A percentile compares a stretch with the other conserved stretches of the same genome.
phyloP scores from a whole-genome alignment of 129 eudicot species.

The Tagetes erecta region DNA sequence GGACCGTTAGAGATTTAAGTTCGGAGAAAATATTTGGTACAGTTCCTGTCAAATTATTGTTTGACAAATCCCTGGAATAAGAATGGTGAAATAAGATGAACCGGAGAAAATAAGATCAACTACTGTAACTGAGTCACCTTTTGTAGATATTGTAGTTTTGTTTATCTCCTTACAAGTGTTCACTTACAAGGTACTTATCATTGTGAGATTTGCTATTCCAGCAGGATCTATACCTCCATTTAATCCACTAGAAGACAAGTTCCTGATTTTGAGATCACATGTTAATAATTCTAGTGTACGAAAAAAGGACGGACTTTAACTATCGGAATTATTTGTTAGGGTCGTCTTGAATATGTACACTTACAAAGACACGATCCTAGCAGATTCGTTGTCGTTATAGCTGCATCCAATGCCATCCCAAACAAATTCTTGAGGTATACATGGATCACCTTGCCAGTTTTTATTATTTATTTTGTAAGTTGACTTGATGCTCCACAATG shows the following conservation, averaged over 20 bases:
- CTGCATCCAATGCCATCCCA: slow-evolving; percentile 53
- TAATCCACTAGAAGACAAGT: slow-evolving; percentile 47
- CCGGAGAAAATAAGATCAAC: not conserved
- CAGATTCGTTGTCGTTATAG: slow-evolving; percentile 15
- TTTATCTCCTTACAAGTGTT: not conserved
- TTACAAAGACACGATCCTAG: slow-evolving; percentile 40
- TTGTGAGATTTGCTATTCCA: slow-evolving; percentile 48
- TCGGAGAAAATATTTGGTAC: slow-evolving; percentile 46
- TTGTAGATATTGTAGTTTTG: not conserved
- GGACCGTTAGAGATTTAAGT: slow-evolving; percentile 29
- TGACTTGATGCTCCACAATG: slow-evolving; percentile 37
- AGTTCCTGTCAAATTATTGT: slow-evolving; percentile 49
- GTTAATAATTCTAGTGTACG: not conserved
- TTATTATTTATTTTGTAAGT: slow-evolving; percentile 24
- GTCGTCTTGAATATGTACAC: not conserved
- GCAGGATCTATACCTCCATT: slow-evolving; percentile 39
- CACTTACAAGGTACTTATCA: slow-evolving; percentile 50
- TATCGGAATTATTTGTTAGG: not conserved
- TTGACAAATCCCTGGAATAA: slow-evolving; percentile 53
- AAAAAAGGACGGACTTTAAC: not conserved
- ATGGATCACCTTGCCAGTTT: slow-evolving; percentile 70
- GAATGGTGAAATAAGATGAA: not conserved
- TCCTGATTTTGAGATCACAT: slow-evolving; percentile 28
- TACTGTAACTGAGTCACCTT: not conserved
- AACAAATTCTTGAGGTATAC: slow-evolving; percentile 36